A percentile compares a stretch with the other conserved stretches of the same genome.
Conservation (phyloP, 2,329 filamentous ascomycete species). For the Lizonia empirigonia region DNA sequence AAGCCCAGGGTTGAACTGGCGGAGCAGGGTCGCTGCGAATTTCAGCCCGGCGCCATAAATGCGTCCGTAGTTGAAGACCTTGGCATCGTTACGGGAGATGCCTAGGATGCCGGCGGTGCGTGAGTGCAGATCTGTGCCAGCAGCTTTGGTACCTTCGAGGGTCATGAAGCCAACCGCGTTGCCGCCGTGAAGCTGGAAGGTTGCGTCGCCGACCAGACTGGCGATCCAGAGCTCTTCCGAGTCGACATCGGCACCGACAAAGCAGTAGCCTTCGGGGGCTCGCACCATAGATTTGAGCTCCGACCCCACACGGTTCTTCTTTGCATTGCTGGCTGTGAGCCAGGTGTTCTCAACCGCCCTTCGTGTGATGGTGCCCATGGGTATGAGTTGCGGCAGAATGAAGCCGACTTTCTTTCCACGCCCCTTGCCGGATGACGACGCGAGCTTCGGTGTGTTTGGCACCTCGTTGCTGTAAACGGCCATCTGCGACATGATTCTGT, state of each 20-base stretch:
- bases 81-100: slow-evolving; percentile 93
- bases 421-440: slow-evolving; percentile 29
- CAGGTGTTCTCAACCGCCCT: slow-evolving; percentile 97
- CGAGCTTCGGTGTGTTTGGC: slow-evolving; percentile 24
- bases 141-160: slow-evolving; percentile 90
- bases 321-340: slow-evolving; percentile 97
- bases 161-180: slow-evolving; percentile 99
- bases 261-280: slow-evolving; percentile 86
- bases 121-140: slow-evolving; percentile 92
- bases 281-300: slow-evolving; percentile 97
- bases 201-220: slow-evolving; percentile 89
- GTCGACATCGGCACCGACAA: slow-evolving; percentile 96
- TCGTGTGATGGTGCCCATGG: slow-evolving; percentile 96
- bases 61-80: slow-evolving; percentile 97
- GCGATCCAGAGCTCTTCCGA: slow-evolving; percentile 99
- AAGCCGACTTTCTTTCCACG: slow-evolving; percentile 64
- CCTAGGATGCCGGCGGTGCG: slow-evolving; percentile 90
- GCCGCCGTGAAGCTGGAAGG: slow-evolving; percentile 92
- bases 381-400: slow-evolving; percentile 93
- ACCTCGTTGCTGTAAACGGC: slow-evolving; percentile 80
- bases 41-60: slow-evolving; percentile 98
- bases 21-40: slow-evolving; percentile 85
- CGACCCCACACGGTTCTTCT: slow-evolving; percentile 92
- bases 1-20: slow-evolving; percentile 89
- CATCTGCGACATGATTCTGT: slow-evolving; percentile 93